A percentile compares a stretch with the other conserved stretches of the same genome.
Conservation (phyloP, 2,329 filamentous ascomycete species). For the Aspergillus sp. region DNA sequence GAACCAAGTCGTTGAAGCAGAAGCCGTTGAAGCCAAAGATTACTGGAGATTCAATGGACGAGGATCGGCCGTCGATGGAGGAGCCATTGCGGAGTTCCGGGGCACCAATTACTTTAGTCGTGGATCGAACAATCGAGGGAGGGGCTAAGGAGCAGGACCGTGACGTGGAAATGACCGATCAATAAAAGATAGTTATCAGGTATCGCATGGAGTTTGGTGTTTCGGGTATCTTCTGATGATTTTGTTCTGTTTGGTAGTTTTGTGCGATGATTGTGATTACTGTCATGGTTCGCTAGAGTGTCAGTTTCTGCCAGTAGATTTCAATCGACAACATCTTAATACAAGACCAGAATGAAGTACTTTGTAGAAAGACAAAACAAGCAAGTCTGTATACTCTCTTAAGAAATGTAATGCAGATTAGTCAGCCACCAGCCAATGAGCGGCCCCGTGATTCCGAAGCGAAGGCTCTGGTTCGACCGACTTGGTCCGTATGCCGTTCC, state of each 20-base stretch:
- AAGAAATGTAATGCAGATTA: not conserved
- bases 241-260: no score
- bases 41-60: slow-evolving; percentile 18
- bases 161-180: slow-evolving; percentile 57
- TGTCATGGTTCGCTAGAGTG: no score
- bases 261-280: no score
- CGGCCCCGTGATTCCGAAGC: slow-evolving; percentile 35
- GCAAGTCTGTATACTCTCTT: no score
- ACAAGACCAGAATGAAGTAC: no score
- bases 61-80: slow-evolving; percentile 7
- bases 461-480: slow-evolving; percentile 29
- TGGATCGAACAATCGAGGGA: slow-evolving; percentile 48
- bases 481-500: slow-evolving; percentile 20
- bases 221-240: not conserved
- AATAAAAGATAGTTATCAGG: slow-evolving; percentile 14
- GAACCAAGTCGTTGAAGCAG: slow-evolving; percentile 11
- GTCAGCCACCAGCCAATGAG: slow-evolving; percentile 29
- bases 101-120: slow-evolving; percentile 49
- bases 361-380: no score
- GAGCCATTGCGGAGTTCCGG: slow-evolving; percentile 17
- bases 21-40: slow-evolving; percentile 10
- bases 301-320: no score
- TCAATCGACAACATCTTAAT: no score
- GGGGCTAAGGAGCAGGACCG: slow-evolving; percentile 33
- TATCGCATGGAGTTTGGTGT: not conserved